Base-by-base conservation (phyloP, 768 basidiomycete genomes). In the Kockovaella imperatae region DNA sequence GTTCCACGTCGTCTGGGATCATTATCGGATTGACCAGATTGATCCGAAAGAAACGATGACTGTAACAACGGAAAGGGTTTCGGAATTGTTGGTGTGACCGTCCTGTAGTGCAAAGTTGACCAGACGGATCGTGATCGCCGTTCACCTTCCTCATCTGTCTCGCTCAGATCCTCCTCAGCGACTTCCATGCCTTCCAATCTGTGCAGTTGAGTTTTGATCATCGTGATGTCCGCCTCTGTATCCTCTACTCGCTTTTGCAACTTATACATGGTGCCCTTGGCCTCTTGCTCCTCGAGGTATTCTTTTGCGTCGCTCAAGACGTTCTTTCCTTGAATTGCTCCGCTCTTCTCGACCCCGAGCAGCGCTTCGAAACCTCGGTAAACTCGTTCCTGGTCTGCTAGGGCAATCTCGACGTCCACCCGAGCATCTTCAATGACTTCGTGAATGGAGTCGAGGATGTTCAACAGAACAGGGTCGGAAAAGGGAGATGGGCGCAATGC, bases 351-450 rank as follows among this genome's bases (percentile, higher is more conserved):
- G 1, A 71, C 61, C 18, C 62, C 53, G 29, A 68, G 53, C 15
- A 71, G 35, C 3, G 69, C 64, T 50, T 69, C 65, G 34, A 67
- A 65, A 5, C 69, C 69, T 4, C 54, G 45, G 26, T 57, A 58
- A 0, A 67, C 58, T 17, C 69, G 49, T n/a, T 69, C 63, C 41
- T 71, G 63, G 48, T 71, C 69, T 2, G 69, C 63, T 1, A 67
- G 43, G 18, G 65, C 63, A 26, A 71, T 71, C 45, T 71, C 69
- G 13, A 71, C 57, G 47, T 68, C 67, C 3, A 71, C 69, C 14
- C 67, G 50, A n/a, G 68, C 69, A 45, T 71, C 69, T 51, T 71
- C 69, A 7, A 71, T 57, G 1, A 69, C 67, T 41, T 71, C 69
- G 52, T 68, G 60, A 7, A 71, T 49, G 3, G 49, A 61, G 25